Conservation (phyloP, 176 grass and related monocot species). For the Poa pratensis region DNA sequence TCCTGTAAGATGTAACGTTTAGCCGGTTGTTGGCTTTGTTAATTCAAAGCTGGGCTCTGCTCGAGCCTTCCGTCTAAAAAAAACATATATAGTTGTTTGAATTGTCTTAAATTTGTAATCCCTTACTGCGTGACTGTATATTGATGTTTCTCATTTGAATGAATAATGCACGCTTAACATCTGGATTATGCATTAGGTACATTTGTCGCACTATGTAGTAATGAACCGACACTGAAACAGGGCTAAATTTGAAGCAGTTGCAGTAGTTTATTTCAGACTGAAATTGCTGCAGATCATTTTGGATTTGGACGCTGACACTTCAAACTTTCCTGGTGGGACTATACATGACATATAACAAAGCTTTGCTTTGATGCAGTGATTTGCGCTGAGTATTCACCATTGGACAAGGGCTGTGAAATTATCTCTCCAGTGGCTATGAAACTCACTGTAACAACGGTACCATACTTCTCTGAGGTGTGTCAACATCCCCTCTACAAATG, state of each 20-base stretch:
- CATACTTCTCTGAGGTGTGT: slow-evolving; percentile 13
- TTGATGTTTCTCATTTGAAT: neutral
- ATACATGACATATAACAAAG: slow-evolving; percentile 6
- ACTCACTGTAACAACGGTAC: neutral
- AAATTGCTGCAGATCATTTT: neutral
- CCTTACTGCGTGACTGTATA: neutral
- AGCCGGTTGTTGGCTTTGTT: no score
- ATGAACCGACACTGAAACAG: neutral
- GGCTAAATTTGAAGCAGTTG: neutral
- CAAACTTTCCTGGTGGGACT: neutral
- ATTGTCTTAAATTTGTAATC: neutral
- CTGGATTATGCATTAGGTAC: neutral
- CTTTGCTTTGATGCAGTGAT: neutral
- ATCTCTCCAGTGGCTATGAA: neutral
- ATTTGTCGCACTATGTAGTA: neutral
- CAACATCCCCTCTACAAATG: neutral
- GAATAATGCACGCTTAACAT: neutral
- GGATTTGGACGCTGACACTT: neutral
- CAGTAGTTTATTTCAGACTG: slow-evolving; percentile 18
- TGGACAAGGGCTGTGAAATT: neutral
- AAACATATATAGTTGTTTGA: neutral
- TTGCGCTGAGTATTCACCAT: neutral
- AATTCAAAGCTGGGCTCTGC: no score
- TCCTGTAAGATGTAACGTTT: no score
- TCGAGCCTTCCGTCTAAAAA: no score